These are phyloP conservation scores for Fusarium sp. DNA, from an alignment of 2,329 filamentous ascomycete genomes.

Conservation along the genomic window DNA sequence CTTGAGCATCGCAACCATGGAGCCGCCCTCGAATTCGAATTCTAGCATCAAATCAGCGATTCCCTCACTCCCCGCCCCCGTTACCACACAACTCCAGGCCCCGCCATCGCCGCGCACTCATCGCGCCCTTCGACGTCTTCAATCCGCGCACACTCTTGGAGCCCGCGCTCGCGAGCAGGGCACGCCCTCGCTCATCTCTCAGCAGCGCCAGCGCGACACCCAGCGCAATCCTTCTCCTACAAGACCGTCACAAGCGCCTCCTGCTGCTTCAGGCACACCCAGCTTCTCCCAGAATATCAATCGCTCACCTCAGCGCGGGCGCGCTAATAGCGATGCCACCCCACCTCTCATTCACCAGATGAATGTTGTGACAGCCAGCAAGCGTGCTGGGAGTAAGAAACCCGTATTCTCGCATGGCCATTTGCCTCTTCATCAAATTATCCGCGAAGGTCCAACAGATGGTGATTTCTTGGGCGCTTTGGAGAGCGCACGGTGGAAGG, in stretches of 20 bases:
- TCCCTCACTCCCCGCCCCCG: slow-evolving; percentile 40
- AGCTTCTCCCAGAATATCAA: slow-evolving; percentile 34
- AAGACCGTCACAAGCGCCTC: slow-evolving; percentile 32
- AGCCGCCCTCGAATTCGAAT: slow-evolving; percentile 31
- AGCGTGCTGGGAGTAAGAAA: slow-evolving; percentile 56
- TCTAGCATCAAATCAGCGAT: slow-evolving; percentile 33
- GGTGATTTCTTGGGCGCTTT: slow-evolving; percentile 75
- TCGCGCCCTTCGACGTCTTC: slow-evolving; percentile 76
- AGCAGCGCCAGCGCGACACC: slow-evolving; percentile 66
- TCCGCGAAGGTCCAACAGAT: slow-evolving; percentile 82
- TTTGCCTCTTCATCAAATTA: slow-evolving; percentile 76
- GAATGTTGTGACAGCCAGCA: slow-evolving; percentile 51
- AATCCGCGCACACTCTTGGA: slow-evolving; percentile 79
- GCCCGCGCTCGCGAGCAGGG: slow-evolving; percentile 63
- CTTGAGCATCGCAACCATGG: slow-evolving; percentile 29
- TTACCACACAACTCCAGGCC: slow-evolving; percentile 61
- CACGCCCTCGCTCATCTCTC: slow-evolving; percentile 70
- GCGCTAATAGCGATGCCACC: slow-evolving; percentile 80
- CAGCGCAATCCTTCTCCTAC: slow-evolving; percentile 53
- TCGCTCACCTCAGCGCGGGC: slow-evolving; percentile 66
- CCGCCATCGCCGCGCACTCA: slow-evolving; percentile 73
- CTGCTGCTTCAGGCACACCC: slow-evolving; percentile 9
- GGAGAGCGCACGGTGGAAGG: slow-evolving; percentile 77
- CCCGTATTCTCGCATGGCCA: slow-evolving; percentile 63
- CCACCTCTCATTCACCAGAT: slow-evolving; percentile 53